Percentiles rank a stretch among this genome's conserved stretches.
Conservation (phyloP, 202 grass and related monocot genomes). For the Bolboschoenoplectus hybrid region DNA sequence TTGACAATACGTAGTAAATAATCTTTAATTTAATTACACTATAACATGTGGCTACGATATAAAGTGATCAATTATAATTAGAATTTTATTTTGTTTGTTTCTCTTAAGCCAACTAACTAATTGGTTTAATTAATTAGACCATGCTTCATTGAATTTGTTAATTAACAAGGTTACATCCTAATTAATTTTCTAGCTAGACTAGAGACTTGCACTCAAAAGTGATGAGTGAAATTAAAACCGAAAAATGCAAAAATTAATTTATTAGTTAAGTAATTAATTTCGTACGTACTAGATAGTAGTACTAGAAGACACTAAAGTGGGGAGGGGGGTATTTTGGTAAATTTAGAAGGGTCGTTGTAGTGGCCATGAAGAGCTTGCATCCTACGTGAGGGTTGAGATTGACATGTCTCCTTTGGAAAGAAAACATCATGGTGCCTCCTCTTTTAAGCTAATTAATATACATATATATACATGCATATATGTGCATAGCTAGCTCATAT, state of each 20-base stretch:
- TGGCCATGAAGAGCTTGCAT: constrained; percentile 31
- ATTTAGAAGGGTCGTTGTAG: constrained; percentile 8
- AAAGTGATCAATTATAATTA: too few relatives aligned
- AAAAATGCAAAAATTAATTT: not conserved
- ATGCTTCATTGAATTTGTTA: too few relatives aligned
- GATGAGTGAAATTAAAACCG: not conserved
- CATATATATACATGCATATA: too few relatives aligned
- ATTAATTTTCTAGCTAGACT: too few relatives aligned
- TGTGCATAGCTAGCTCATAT: too few relatives aligned
- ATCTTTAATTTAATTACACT: too few relatives aligned
- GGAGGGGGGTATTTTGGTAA: constrained; percentile 23
- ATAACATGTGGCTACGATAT: too few relatives aligned
- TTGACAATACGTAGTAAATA: not conserved
- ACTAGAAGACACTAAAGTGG: not conserved
- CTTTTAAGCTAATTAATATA: constrained; percentile 28
- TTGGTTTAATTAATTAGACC: too few relatives aligned
- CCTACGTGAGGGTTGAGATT: constrained; percentile 27
- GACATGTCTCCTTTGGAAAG: constrained; percentile 33
- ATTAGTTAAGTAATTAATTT: not conserved
- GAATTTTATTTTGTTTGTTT: too few relatives aligned
- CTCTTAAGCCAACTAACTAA: too few relatives aligned
- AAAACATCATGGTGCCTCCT: constrained; percentile 34
- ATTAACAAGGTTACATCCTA: too few relatives aligned
- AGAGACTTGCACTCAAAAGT: not conserved
- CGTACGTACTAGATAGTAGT: not conserved